Conservation (phyloP, 768 basidiomycete genomes). For the Mycena capillaripes region DNA sequence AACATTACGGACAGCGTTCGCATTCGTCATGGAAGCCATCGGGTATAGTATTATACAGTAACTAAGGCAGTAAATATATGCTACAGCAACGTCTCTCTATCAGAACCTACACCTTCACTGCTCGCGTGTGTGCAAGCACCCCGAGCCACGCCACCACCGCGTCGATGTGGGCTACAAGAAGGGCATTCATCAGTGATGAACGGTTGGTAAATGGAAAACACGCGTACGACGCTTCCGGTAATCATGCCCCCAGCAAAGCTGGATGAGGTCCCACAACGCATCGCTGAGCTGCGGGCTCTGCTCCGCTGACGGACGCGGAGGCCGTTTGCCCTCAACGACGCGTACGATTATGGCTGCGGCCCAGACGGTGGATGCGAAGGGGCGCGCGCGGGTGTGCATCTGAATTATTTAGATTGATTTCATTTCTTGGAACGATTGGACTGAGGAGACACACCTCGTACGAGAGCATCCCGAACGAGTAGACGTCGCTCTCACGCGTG, state of each 20-base stretch:
- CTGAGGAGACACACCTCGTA: conserved; percentile 43
- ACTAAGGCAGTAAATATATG: too few species aligned
- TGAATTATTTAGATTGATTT: background rate
- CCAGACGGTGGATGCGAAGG: conserved; percentile 19
- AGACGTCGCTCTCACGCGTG: conserved; percentile 45
- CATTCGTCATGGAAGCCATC: too few species aligned
- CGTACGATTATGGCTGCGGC: conserved; percentile 19
- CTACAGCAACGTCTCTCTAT: background rate
- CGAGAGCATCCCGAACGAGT: conserved; percentile 48
- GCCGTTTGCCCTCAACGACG: conserved; percentile 23
- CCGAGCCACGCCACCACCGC: conserved; percentile 13
- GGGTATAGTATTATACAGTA: too few species aligned
- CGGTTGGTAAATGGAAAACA: background rate
- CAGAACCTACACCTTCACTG: background rate
- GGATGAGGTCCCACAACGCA: conserved; percentile 17
- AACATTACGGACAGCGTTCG: too few species aligned
- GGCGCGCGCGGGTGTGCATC: conserved; percentile 31
- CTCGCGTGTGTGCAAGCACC: background rate
- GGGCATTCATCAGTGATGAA: too few species aligned
- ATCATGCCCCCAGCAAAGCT: conserved; percentile 29
- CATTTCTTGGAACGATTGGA: background rate
- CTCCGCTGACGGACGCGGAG: background rate
- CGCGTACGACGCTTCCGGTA: conserved; percentile 25
- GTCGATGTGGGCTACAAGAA: background rate
- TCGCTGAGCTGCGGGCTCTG: conserved; percentile 22